Conservation (phyloP, 257 asterid species). For the Voacanga thouarsii region DNA sequence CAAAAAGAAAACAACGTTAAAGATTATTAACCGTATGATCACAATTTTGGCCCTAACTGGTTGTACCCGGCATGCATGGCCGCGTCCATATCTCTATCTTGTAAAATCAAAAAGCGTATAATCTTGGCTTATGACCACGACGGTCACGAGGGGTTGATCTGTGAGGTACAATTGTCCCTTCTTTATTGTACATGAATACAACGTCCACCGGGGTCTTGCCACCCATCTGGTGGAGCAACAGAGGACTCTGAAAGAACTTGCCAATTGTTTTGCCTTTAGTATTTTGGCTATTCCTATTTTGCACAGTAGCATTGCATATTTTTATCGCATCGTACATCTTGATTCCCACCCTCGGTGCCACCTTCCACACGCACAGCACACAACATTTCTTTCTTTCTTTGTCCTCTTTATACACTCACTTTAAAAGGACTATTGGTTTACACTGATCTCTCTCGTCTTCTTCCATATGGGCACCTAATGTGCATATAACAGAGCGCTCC, state of each 20-base stretch:
- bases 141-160: constrained; percentile 18
- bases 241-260: constrained; percentile 25
- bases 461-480: no score
- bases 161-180: constrained; percentile 50
- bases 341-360: constrained; percentile 1
- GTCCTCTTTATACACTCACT: not conserved
- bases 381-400: not conserved
- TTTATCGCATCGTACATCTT: not conserved
- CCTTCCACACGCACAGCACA: not conserved
- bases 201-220: constrained; percentile 36
- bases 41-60: not conserved
- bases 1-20: no score
- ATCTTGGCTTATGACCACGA: constrained; percentile 12
- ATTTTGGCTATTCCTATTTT: not conserved
- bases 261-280: constrained; percentile 18
- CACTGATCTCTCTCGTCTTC: not conserved
- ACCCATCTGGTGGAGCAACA: constrained; percentile 34
- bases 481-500: not conserved
- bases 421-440: not conserved
- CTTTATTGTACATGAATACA: constrained; percentile 54
- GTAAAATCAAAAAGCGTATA: not conserved
- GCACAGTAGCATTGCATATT: not conserved
- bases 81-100: not conserved
- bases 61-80: not conserved
- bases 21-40: not conserved